Evolutionary conservation across 768 basidiomycete species (phyloP).

Genomic region (Leccinum arenicola): DNA sequence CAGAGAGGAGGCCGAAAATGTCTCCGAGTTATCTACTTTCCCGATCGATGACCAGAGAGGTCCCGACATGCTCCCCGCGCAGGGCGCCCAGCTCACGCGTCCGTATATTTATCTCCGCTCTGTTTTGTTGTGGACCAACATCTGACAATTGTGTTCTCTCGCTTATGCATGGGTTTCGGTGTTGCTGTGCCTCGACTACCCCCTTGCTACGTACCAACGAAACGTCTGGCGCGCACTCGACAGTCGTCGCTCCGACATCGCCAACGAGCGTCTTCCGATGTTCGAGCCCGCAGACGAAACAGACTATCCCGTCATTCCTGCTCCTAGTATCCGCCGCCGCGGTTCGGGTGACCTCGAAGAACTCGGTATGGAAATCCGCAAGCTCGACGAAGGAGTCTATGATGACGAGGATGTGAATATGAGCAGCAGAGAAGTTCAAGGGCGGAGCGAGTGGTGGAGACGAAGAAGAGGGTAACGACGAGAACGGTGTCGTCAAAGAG

Average conservation of each 20-base stretch:
- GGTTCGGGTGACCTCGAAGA: slow-evolving; percentile 40
- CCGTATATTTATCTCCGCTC: slow-evolving; percentile 29
- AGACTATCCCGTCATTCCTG: slow-evolving; percentile 49
- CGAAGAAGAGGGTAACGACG: slow-evolving; percentile 43
- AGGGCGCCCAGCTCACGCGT: slow-evolving; percentile 68
- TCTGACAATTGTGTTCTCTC: not conserved
- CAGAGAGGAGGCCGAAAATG: slow-evolving; percentile 79
- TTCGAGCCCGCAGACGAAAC: slow-evolving; percentile 37
- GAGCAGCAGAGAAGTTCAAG: not conserved
- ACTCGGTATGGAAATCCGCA: slow-evolving; percentile 66
- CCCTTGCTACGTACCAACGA: not conserved
- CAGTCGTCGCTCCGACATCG: slow-evolving; percentile 72
- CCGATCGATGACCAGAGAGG: slow-evolving; percentile 38
- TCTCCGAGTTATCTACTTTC: slow-evolving; percentile 54
- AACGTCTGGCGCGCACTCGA: not conserved
- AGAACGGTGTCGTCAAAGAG: slow-evolving; percentile 58
- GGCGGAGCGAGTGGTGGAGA: slow-evolving; percentile 63
- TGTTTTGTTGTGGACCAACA: not conserved
- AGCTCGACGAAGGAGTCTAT: slow-evolving; percentile 54
- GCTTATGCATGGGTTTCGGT: not conserved
- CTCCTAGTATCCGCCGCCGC: slow-evolving; percentile 60
- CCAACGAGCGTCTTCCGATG: slow-evolving; percentile 72
- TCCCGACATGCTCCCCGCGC: slow-evolving; percentile 59
- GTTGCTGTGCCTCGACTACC: not conserved
- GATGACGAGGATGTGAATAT: slow-evolving; percentile 30